Conservation (phyloP, 2,329 filamentous ascomycete genomes). For the Rutstroemia sp. region DNA sequence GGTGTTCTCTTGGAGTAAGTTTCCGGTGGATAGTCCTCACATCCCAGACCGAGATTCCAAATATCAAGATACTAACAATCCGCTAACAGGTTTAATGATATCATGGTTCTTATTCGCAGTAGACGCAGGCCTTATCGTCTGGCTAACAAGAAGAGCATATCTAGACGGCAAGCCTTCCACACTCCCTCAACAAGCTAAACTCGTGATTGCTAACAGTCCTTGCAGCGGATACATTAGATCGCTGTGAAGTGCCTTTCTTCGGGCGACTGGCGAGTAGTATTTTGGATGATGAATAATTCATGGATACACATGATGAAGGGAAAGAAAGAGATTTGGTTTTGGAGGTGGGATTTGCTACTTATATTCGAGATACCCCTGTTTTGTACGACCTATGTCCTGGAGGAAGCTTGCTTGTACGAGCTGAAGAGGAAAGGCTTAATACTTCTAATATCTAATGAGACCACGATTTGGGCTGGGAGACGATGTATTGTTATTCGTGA, state of each 20-base stretch:
- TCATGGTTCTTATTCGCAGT: slow-evolving; percentile 75
- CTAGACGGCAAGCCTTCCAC: slow-evolving; percentile 51
- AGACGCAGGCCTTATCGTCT: slow-evolving; percentile 70
- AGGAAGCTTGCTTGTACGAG: not conserved
- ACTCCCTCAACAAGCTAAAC: not conserved
- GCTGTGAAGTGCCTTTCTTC: slow-evolving; percentile 71
- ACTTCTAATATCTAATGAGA: slow-evolving; percentile 19
- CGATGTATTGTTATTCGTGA: not conserved
- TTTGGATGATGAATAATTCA: slow-evolving; percentile 66
- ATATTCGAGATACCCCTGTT: slow-evolving; percentile 22
- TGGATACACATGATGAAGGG: not conserved
- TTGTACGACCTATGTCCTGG: slow-evolving; percentile 5
- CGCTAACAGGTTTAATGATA: slow-evolving; percentile 43
- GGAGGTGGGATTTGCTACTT: not conserved
- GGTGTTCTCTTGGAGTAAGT: slow-evolving; percentile 71
- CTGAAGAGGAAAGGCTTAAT: not conserved
- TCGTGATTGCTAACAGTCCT: slow-evolving; percentile 1
- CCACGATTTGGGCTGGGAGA: not conserved
- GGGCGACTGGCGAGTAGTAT: slow-evolving; percentile 81
- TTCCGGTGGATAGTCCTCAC: too few relatives aligned
- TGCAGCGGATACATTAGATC: slow-evolving; percentile 50
- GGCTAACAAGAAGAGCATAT: slow-evolving; percentile 73
- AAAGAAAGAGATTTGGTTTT: not conserved
- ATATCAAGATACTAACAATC: not conserved
- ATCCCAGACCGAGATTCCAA: too few relatives aligned